Evolutionary conservation across 495 filamentous ascomycete genomes (phyloP), one percentile per base, ranked within the genome.

Genomic region (Cercophora newfieldiana): DNA sequence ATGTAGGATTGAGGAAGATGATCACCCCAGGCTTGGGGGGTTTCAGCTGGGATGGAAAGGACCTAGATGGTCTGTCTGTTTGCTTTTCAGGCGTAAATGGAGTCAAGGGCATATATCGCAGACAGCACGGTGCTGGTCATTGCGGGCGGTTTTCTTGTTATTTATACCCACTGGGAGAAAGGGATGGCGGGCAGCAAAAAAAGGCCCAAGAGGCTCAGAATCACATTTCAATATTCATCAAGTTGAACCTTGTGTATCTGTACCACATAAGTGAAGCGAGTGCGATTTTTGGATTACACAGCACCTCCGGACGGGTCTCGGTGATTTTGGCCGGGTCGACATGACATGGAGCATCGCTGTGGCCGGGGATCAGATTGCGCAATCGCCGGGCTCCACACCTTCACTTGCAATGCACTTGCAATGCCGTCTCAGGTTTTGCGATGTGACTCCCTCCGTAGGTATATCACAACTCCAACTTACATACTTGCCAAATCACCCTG

Each of bases 151-250:
- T 24, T 30, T 65, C 18, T 50, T 14, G 50, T 53, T 19, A 26
- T 54, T 57, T 47, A 59, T 62, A 54, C 57, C 57, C 57, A 60
- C 55, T 30, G 37, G 37, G 37, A 44, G 37, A 16, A 44, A 44
- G 37, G 55, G 28, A 56, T 56, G 25, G 21, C 24, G 25, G 16
- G 16, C 25, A 26, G 24, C 24, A 16, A 12, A 21, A 6, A 25
- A 56, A 44, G 10, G 37, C 37, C 37, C 37, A 44, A 44, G 37
- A 44, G 37, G 10, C 37, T 44, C 12, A 33, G 30, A 44, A n/a
- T n/a, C 22, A 7, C 25, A 26, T 22, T 53, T 53, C 8, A 53
- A 53, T 53, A n/a, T 24, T 51, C 48, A 53, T 53, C 50, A 7
- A 53, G 22, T 3, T 53, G 7, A 7, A 47, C 37, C 7, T 18